phyloP scores from a whole-genome alignment of 2,329 filamentous ascomycete genomes.

The Pestalotiopsis sp. region DNA sequence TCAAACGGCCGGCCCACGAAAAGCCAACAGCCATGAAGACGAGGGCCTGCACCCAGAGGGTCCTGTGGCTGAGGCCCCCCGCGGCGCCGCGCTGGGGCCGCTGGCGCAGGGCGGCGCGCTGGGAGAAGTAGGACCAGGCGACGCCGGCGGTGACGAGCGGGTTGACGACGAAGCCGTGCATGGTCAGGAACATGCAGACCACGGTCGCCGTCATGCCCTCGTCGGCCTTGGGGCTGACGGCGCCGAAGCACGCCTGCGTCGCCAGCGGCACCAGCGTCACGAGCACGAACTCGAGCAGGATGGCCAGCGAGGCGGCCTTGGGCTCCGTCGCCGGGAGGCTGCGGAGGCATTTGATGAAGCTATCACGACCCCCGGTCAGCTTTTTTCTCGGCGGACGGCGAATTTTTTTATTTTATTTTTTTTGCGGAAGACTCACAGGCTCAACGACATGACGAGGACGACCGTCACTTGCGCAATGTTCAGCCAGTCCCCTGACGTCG shows the following conservation, averaged over 20 bases:
- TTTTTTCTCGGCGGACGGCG: not conserved
- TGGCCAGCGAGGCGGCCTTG: not conserved
- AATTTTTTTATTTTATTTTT: too few species aligned
- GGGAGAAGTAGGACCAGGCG: not conserved
- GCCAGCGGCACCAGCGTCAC: not conserved
- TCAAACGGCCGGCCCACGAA: not conserved
- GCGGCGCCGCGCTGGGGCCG: not conserved
- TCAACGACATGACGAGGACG: not conserved
- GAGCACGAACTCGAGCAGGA: not conserved
- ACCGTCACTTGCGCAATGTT: not conserved
- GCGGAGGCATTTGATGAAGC: not conserved
- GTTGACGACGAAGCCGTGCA: not conserved
- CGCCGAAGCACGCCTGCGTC: not conserved
- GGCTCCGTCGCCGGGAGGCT: not conserved
- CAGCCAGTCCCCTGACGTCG: not conserved
- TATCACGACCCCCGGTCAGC: not conserved
- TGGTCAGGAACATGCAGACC: not conserved
- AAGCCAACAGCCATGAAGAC: not conserved
- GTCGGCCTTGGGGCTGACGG: not conserved
- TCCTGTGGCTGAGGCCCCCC: not conserved
- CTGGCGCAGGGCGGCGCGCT: not conserved
- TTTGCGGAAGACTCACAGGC: not conserved
- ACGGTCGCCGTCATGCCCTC: not conserved
- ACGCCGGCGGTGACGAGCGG: not conserved
- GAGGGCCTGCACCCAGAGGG: not conserved